These are phyloP conservation scores for Vitellaria paradoxa DNA, from an alignment of 179 eudicot species.

Conservation along the genomic window DNA sequence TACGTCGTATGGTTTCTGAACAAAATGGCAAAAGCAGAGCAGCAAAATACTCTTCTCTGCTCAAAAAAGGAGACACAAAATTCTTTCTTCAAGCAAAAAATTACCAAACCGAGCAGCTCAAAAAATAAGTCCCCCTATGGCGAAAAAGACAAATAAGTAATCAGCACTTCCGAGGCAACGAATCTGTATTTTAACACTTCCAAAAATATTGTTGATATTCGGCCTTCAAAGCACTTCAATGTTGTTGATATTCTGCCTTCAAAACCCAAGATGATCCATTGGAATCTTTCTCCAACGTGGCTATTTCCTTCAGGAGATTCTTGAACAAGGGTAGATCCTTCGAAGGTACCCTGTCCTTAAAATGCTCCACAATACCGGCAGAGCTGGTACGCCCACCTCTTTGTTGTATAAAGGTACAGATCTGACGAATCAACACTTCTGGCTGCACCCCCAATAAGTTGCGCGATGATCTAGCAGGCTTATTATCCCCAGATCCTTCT, in stretches of 20 bases:
- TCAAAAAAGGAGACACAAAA: background rate
- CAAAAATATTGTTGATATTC: no score
- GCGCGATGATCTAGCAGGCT: constrained; percentile 36
- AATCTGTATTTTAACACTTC: background rate
- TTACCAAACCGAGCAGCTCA: background rate
- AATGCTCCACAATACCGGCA: constrained; percentile 69
- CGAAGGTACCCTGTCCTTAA: constrained; percentile 73
- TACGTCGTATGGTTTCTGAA: background rate
- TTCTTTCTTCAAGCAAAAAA: background rate
- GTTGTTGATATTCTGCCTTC: constrained; percentile 65
- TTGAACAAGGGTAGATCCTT: constrained; percentile 84
- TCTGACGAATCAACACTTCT: constrained; percentile 75
- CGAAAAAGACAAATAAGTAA: background rate
- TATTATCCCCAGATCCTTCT: constrained; percentile 23
- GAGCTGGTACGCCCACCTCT: constrained; percentile 72
- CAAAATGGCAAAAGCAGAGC: background rate
- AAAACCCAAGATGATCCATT: constrained; percentile 80
- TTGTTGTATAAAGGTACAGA: constrained; percentile 77
- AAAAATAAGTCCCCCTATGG: background rate
- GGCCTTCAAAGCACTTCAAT: background rate
- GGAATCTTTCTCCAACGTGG: constrained; percentile 56
- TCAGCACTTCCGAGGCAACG: background rate
- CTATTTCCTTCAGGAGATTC: constrained; percentile 92
- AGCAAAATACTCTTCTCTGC: background rate
- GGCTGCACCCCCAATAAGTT: constrained; percentile 59